Conservation (phyloP, 2,329 filamentous ascomycete genomes). For the Cladosporium austrohemisphaericum region DNA sequence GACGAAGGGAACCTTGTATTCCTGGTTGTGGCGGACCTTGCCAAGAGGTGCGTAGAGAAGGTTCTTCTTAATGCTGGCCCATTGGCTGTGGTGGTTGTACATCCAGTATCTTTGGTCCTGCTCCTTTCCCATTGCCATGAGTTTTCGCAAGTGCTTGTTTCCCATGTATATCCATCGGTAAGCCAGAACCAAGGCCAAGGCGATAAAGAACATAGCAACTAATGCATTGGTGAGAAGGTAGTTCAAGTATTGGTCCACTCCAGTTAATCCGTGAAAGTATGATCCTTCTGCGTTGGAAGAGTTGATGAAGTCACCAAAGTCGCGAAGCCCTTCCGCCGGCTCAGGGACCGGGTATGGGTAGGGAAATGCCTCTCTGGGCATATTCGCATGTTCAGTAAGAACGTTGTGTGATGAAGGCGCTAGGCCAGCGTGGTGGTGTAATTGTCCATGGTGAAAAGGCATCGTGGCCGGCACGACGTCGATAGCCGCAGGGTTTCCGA, state of each 20-base stretch:
- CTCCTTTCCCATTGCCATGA: constrained; percentile 42
- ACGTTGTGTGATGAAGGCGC: background rate
- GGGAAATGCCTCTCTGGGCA: constrained; percentile 2
- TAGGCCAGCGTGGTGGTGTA: constrained; percentile 12
- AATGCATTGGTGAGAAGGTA: constrained; percentile 46
- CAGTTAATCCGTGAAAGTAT: constrained; percentile 41
- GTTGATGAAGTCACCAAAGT: constrained; percentile 15
- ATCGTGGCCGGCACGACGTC: constrained; percentile 13
- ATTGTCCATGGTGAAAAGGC: constrained; percentile 2
- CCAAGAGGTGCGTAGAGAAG: constrained; percentile 68
- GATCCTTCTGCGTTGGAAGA: background rate
- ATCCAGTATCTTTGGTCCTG: constrained; percentile 45
- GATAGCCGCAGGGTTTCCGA: background rate
- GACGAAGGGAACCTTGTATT: constrained; percentile 59
- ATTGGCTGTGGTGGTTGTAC: constrained; percentile 42
- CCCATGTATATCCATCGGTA: constrained; percentile 42
- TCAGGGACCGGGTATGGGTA: constrained; percentile 1
- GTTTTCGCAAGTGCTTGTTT: constrained; percentile 43
- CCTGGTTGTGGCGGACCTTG: constrained; percentile 71
- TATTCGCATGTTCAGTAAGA: background rate
- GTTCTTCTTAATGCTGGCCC: constrained; percentile 61
- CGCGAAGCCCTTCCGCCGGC: constrained; percentile 18
- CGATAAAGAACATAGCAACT: constrained; percentile 34
- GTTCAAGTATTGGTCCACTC: constrained; percentile 48
- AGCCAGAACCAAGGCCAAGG: constrained; percentile 37